Evolutionary conservation across 495 filamentous ascomycete species (phyloP).

Genomic region (Hypomontagnella submonticulosa): DNA sequence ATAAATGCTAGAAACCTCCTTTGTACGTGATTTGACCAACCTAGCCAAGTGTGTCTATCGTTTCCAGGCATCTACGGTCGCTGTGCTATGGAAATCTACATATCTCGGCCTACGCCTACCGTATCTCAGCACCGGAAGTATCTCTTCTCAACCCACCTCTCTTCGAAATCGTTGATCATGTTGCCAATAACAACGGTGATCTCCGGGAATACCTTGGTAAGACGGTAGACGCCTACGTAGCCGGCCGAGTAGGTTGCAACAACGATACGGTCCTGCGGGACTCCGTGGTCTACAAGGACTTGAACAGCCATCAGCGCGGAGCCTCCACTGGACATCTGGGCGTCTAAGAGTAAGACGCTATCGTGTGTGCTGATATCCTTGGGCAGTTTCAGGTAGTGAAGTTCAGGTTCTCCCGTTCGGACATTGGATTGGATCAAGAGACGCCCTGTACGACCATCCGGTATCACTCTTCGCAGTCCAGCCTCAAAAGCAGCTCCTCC

Average conservation of each 20-base stretch:
- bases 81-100: conserved; percentile 4
- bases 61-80: neutral
- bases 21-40: conserved; percentile 11
- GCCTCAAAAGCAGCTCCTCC: conserved; percentile 89
- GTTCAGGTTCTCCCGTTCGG: conserved; percentile 85
- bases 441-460: conserved; percentile 89
- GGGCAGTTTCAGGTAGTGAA: conserved; percentile 87
- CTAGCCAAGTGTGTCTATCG: conserved; percentile 7
- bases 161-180: conserved; percentile 78
- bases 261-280: conserved; percentile 84
- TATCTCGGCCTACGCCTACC: conserved; percentile 28
- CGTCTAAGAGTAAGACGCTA: conserved; percentile 86
- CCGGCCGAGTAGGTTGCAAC: conserved; percentile 90
- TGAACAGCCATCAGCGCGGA: conserved; percentile 96
- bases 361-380: conserved; percentile 74
- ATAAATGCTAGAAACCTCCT: neutral
- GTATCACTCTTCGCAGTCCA: conserved; percentile 86
- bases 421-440: conserved; percentile 90
- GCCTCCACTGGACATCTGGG: conserved; percentile 93
- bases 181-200: conserved; percentile 84
- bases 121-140: conserved; percentile 78
- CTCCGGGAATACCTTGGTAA: conserved; percentile 87
- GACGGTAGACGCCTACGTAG: conserved; percentile 79
- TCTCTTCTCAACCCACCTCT: conserved; percentile 83
- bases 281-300: conserved; percentile 92